Base-by-base conservation (phyloP, 805 yeast species). In the Clavispora asparagi region DNA sequence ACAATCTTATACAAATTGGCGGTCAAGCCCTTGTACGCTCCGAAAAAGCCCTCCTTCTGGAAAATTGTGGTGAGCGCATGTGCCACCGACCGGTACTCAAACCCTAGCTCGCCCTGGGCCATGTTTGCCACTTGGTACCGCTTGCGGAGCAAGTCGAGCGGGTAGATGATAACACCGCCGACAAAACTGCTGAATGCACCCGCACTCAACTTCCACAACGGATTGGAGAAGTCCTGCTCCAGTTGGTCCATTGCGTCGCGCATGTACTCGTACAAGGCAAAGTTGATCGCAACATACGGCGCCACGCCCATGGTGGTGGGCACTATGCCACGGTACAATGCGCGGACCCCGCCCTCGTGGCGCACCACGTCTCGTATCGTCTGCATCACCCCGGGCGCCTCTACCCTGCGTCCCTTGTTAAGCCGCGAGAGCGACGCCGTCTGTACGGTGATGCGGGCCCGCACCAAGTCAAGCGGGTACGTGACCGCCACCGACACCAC, bases 241-340 rank as follows among this genome's bases (percentile, higher is more conserved):
- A 64, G 63, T 19, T 46, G 56, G 48, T 70, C 63, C 63, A 77
- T 67, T 44, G 70, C 59, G 48, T 84, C 94, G 51, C 90, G 80
- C 53, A 90, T 60, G 50, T 78, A 81, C 60, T 94, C 98, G 70
- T 91, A 92, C 40, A 89, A 81, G 2, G 96, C 85, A 62, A 92
- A 92, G 65, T 91, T 92, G 43, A 92, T 77, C 4, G 96, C 96
- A 29, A 89, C 97, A 60, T 91, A 94, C 1, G 98, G 97, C 1
- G 96, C 97, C 17, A 94, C 97, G 1, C 98, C 97, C 47, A 87
- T 67, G 1, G 91, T 81, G 0, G 98, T 92, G n/a, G 98, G 96
- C 50, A 83, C 71, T 11, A 91, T 72, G 3, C 99, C 99, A 43
- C 91, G 74, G 61, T 87, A 92, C 13, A 92, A 70, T 0, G 90